Evolutionary conservation across 2,329 filamentous ascomycete species (phyloP).

Genomic region (Neospermospora avenae): DNA sequence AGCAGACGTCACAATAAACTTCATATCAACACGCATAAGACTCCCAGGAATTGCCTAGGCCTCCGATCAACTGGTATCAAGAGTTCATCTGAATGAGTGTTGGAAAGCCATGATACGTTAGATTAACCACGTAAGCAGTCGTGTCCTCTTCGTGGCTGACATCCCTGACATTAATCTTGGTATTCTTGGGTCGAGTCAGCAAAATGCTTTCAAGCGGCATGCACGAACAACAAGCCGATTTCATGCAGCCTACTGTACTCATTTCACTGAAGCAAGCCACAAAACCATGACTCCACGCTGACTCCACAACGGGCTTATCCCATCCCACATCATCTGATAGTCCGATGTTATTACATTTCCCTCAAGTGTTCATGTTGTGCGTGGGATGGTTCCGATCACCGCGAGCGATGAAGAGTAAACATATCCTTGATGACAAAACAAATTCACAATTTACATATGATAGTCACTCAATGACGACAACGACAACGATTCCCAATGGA

Average conservation of each 20-base stretch:
- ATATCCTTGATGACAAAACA: too few species aligned
- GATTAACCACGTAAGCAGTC: background rate
- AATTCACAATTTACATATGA: background rate
- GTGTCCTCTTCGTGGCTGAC: background rate
- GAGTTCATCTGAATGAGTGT: background rate
- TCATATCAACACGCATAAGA: background rate
- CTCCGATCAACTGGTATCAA: background rate
- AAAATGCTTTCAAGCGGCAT: background rate
- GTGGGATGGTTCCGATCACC: too few species aligned
- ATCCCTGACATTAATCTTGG: background rate
- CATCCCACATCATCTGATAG: background rate
- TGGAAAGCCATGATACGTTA: background rate
- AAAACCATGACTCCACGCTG: background rate
- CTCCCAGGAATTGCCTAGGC: background rate
- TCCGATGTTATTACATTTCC: background rate
- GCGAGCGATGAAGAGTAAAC: too few species aligned
- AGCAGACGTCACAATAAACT: background rate
- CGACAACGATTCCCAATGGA: background rate
- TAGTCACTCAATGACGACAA: background rate
- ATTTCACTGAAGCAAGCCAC: too few species aligned
- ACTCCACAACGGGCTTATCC: background rate
- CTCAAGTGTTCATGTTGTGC: too few species aligned
- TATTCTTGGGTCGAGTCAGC: background rate
- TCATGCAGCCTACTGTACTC: too few species aligned
- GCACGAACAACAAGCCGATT: background rate